Conservation (phyloP, 2,329 filamentous ascomycete genomes). For the Berkeleyomyces rouxiae region DNA sequence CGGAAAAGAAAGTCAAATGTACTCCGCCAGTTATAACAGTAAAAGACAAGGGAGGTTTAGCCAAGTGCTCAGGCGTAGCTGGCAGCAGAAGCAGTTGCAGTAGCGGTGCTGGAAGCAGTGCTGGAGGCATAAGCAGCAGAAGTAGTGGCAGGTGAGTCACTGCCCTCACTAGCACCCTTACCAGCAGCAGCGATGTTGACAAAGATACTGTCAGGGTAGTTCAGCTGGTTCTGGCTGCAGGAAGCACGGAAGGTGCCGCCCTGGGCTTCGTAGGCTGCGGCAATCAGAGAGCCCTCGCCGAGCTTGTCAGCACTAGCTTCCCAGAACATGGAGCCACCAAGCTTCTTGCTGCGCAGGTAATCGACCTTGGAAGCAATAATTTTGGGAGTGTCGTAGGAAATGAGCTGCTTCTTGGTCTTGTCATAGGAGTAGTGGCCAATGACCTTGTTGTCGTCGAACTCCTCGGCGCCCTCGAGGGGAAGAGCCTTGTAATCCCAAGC, state of each 20-base stretch:
- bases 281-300: conserved; percentile 43
- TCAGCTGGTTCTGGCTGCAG: conserved; percentile 30
- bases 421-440: conserved; percentile 60
- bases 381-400: conserved; percentile 53
- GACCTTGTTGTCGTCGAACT: conserved; percentile 38
- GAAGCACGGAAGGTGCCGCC: conserved; percentile 29
- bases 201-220: conserved; percentile 37
- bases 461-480: conserved; percentile 41
- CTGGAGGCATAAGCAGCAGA: neutral
- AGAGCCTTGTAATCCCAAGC: conserved; percentile 71
- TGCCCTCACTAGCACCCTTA: neutral
- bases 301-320: conserved; percentile 54
- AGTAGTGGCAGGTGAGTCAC: neutral
- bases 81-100: neutral
- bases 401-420: conserved; percentile 37
- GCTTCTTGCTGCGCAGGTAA: conserved; percentile 43
- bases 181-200: conserved; percentile 32
- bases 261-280: conserved; percentile 26
- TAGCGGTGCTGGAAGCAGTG: no score
- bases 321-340: conserved; percentile 79
- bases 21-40: neutral
- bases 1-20: neutral
- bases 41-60: neutral
- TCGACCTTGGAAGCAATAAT: conserved; percentile 44
- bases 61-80: neutral